Evolutionary conservation across 768 basidiomycete species (phyloP).

Genomic region (Punctularia strigosozonata): DNA sequence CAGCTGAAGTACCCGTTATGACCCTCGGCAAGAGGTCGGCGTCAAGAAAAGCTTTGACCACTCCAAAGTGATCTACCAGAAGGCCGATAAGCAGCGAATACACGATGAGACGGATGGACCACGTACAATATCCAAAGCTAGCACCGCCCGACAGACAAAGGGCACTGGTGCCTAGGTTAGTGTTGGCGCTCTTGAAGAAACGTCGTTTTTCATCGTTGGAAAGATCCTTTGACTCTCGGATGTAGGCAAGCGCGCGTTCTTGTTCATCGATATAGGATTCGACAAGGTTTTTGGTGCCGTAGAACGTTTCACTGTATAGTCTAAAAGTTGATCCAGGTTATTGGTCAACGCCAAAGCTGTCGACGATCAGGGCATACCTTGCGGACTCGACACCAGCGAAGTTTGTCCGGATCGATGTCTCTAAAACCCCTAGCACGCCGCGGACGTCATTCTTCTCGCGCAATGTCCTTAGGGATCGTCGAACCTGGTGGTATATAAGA

Average conservation of each 20-base stretch:
- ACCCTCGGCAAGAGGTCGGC: constrained; percentile 80
- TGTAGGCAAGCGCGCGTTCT: constrained; percentile 59
- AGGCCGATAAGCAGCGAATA: background rate
- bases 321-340: constrained; percentile 24
- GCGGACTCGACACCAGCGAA: constrained; percentile 89
- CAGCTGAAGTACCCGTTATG: constrained; percentile 90
- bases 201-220: constrained; percentile 80
- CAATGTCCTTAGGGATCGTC: constrained; percentile 56
- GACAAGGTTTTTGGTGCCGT: constrained; percentile 83
- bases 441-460: constrained; percentile 73
- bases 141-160: constrained; percentile 95
- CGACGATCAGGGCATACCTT: constrained; percentile 28
- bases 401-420: constrained; percentile 82
- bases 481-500: constrained; percentile 36
- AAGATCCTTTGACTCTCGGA: constrained; percentile 63
- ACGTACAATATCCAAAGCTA: constrained; percentile 84
- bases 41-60: constrained; percentile 87
- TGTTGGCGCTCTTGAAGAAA: constrained; percentile 84
- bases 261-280: constrained; percentile 81
- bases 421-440: constrained; percentile 80
- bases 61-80: constrained; percentile 69
- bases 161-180: constrained; percentile 84
- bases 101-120: background rate
- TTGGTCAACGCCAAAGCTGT: too few species aligned
- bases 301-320: constrained; percentile 88